Evolutionary conservation across 257 asterid genomes (phyloP).

Genomic region (Anisodus acutangulus): DNA sequence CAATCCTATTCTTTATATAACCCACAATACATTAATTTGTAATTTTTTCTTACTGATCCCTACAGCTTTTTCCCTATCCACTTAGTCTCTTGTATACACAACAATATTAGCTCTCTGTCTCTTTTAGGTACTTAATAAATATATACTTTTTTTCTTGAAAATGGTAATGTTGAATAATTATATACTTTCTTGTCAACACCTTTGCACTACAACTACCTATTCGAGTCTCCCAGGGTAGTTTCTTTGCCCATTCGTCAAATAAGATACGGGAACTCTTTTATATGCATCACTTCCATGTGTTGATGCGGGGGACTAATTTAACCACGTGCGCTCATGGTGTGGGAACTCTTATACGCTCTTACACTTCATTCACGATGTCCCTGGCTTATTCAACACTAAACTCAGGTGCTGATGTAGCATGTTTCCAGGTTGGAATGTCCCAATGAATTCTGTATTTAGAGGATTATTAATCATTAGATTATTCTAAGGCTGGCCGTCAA

Average conservation of each 20-base stretch:
- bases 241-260: conserved; percentile 7
- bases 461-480: background rate
- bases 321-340: background rate
- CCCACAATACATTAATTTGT: background rate
- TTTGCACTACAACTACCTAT: background rate
- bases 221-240: background rate
- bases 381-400: background rate
- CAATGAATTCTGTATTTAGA: background rate
- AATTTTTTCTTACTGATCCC: background rate
- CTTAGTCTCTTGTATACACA: too few relatives aligned
- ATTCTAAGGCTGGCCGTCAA: background rate
- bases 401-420: background rate
- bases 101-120: background rate
- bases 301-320: too few relatives aligned
- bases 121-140: background rate
- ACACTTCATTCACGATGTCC: background rate
- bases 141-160: too few relatives aligned
- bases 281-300: too few relatives aligned
- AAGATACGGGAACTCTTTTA: background rate
- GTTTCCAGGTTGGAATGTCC: background rate
- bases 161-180: too few relatives aligned
- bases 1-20: background rate
- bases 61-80: too few relatives aligned
- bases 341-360: background rate
- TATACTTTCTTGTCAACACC: background rate